Base-by-base conservation (phyloP, 108 stramenopile genomes). In the Fragilaria crotonensis region DNA sequence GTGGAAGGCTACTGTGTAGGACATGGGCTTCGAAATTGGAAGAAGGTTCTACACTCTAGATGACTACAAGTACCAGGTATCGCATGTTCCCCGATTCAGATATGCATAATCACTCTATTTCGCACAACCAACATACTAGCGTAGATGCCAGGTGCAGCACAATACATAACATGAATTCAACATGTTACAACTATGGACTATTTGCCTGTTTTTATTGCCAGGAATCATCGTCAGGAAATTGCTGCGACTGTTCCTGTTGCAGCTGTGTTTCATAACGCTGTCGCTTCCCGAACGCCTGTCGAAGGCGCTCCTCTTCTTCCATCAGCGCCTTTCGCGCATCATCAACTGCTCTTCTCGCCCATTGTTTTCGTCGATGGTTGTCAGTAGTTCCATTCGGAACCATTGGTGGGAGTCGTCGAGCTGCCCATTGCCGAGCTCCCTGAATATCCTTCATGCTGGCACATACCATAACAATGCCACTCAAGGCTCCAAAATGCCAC, bases 401-500 rank as follows among this genome's bases (percentile, higher is more conserved):
- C 30, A 55, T 17, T 17, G 67, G 59, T 45, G 90, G 87, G 31
- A 93, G 56, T 49, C 76, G 74, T 44, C 67, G 64, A 0, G 44
- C 63, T 18, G 83, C 79, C 81, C 84, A 93, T 18, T 73, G 63
- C 19, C 70, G 63, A 11, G 76, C 81, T 18, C 54, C 61, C 0
- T 60, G 59, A 31, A 48, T 25, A 62, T 89, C 81, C 18, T 64
- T 67, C 63, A 83, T 33, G 3, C 59, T 56, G 0, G 72, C 51
- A 58, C 73, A 84, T 5, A 86, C 74, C 69, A 84, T 68, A 50
- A 86, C 80, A 30, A 93, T 74, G 4, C 81, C 80, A 0, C 73
- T 75, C 31, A 93, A 65, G 7, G 90, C 90, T 23, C 87, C 90
- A 48, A 93, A 70, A 47, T 93, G 90, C 82, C 85, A 86, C 0